A percentile compares a stretch with the other conserved stretches of the same genome.
These are phyloP conservation scores for Tylopilus intermedius DNA, from an alignment of 768 basidiomycete species.

Conservation along the genomic window DNA sequence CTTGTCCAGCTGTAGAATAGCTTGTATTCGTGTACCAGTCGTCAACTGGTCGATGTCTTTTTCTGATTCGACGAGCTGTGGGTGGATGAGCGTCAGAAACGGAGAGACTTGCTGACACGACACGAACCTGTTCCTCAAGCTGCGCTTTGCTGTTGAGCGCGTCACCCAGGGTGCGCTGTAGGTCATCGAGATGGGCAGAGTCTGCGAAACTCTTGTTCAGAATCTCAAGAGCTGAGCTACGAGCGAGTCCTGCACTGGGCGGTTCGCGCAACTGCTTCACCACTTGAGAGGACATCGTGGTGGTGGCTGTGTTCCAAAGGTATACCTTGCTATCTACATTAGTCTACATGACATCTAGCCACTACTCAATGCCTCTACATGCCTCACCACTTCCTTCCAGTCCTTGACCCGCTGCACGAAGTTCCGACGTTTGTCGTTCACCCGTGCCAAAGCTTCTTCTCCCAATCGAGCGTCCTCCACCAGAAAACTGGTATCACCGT, in stretches of 20 bases:
- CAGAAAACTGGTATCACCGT: constrained; percentile 52
- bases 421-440: constrained; percentile 34
- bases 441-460: constrained; percentile 40
- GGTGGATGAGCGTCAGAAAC: constrained; percentile 26
- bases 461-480: constrained; percentile 37
- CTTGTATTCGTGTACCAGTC: constrained; percentile 41
- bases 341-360: too few relatives aligned
- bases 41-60: constrained; percentile 44
- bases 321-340: too few relatives aligned
- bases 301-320: not conserved
- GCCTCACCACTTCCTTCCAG: constrained; percentile 56
- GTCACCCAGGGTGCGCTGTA: constrained; percentile 42
- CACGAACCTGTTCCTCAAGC: constrained; percentile 44
- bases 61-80: constrained; percentile 56
- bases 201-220: constrained; percentile 47
- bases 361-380: constrained; percentile 32
- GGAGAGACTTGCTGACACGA: constrained; percentile 13
- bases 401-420: constrained; percentile 51
- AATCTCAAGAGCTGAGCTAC: constrained; percentile 30
- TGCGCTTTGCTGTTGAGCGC: constrained; percentile 38
- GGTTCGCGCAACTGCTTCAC: constrained; percentile 48
- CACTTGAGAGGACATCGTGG: constrained; percentile 37
- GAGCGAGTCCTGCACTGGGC: constrained; percentile 40
- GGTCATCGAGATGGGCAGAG: constrained; percentile 46
- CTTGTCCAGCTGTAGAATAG: constrained; percentile 48